Percentiles rank a stretch among this genome's conserved stretches.
Conservation (phyloP, 1,139 yeast species). For the Petasospora rhodanensis region DNA sequence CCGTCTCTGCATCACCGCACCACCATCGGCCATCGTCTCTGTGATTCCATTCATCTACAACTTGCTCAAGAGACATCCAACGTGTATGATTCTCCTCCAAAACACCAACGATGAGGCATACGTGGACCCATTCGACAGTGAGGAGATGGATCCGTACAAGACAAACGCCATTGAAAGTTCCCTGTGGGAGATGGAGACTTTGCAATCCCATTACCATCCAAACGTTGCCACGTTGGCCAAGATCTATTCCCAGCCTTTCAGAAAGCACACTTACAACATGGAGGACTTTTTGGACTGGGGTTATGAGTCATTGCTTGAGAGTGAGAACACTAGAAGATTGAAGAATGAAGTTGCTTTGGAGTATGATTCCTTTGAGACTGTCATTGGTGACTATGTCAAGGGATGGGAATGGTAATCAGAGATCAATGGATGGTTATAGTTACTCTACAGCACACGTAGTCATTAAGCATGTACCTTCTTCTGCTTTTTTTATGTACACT, state of each 20-base stretch:
- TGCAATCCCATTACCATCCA: conserved; percentile 90
- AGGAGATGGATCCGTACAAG: conserved; percentile 67
- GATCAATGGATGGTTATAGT: too few species aligned
- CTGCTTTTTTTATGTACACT: too few species aligned
- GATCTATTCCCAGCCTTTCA: conserved; percentile 84
- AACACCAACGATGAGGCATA: conserved; percentile 33
- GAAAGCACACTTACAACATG: conserved; percentile 78
- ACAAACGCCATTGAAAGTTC: conserved; percentile 83
- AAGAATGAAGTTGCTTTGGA: conserved; percentile 76
- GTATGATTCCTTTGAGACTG: conserved; percentile 42
- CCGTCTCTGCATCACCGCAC: conserved; percentile 68
- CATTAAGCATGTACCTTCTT: too few species aligned
- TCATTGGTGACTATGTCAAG: conserved; percentile 24
- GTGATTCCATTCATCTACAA: conserved; percentile 90
- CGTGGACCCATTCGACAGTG: conserved; percentile 62
- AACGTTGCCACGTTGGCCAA: conserved; percentile 89
- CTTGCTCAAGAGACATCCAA: conserved; percentile 82
- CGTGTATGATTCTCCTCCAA: conserved; percentile 88
- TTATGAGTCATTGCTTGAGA: conserved; percentile 66
- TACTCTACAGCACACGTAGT: too few species aligned
- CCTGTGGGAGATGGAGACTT: conserved; percentile 83
- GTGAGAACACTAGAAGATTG: conserved; percentile 68
- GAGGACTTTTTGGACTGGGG: conserved; percentile 96
- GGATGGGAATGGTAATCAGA: conserved; percentile 26
- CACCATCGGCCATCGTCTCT: conserved; percentile 87